phyloP scores from a whole-genome alignment of 257 asterid species.

The Rauvolfia tetraphylla region DNA sequence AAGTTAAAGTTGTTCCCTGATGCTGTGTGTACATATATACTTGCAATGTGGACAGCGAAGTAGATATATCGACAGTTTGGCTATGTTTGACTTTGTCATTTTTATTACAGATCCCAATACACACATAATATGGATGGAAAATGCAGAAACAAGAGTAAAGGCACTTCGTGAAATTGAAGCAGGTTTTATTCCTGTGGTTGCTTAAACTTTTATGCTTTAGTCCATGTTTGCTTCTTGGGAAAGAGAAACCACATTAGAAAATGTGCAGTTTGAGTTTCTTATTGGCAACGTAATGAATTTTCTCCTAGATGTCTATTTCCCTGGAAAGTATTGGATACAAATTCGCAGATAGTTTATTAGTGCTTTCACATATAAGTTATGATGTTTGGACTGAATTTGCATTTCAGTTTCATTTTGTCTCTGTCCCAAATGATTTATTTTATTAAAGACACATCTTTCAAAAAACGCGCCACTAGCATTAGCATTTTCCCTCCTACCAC shows the following conservation, averaged over 20 bases:
- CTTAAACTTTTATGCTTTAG: slow-evolving; percentile 1
- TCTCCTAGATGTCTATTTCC: too few relatives aligned
- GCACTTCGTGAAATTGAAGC: slow-evolving; percentile 71
- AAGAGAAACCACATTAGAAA: not conserved
- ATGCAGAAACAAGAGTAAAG: slow-evolving; percentile 51
- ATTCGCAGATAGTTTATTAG: too few relatives aligned
- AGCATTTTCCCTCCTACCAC: not conserved
- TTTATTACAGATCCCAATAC: slow-evolving; percentile 70
- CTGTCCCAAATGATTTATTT: too few relatives aligned
- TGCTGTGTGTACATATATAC: not conserved
- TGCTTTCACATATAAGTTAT: not conserved
- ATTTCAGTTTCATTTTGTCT: not conserved
- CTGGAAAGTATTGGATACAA: too few relatives aligned
- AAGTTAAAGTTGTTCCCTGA: not conserved
- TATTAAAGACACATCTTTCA: not conserved
- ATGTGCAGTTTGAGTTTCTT: too few relatives aligned
- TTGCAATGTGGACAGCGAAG: not conserved
- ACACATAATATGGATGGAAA: slow-evolving; percentile 67
- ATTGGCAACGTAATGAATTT: too few relatives aligned
- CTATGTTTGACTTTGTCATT: slow-evolving; percentile 3
- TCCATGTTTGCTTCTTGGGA: not conserved
- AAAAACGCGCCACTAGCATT: not conserved
- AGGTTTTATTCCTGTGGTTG: slow-evolving; percentile 42
- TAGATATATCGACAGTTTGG: not conserved
- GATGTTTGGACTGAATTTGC: not conserved